Base-by-base conservation (phyloP, 2,329 filamentous ascomycete species). In the Cordyceps militaris region DNA sequence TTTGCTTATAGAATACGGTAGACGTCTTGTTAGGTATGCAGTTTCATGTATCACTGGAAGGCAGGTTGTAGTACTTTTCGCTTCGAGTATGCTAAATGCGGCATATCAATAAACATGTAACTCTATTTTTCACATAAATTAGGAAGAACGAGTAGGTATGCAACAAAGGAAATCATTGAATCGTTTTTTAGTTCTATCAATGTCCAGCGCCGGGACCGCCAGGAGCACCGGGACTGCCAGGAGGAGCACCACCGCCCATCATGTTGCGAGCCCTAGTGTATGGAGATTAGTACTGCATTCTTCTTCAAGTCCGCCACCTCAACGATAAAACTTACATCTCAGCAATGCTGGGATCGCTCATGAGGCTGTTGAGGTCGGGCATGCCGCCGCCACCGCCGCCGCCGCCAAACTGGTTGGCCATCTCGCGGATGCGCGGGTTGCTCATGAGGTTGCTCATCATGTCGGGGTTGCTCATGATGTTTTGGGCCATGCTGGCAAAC, bases 401-500 rank as follows among this genome's bases (percentile, higher is more conserved):
- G 56, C 79, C 77, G 61, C 82, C 84, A 69, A 96, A 91, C 65
- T 82, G 83, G 68, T 88, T 85, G 47, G 91, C 91, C 91, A 97
- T 93, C 69, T 95, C 85, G 58, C 89, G 82, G 61, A 97, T 76
- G 61, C 86, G 83, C 3, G 94, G 94, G 78, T 99, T 97, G 79
- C 79, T 91, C 92, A 99, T 96, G 59, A 99, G 75, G 71, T 91
- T 94, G 70, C 79, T 82, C 84, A 97, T 88, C 78, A 92, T 85
- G 10, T 96, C 89, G 0, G 94, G 94, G 76, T 99, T 97, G 75
- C 85, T 90, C 94, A 97, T 97, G 57, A 99, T 75, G 73, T 90
- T 96, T 78, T 97, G 91, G 4, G 94, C 94, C 91, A 97, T 97
- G 76, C 83, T 89, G 52, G 91, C 85, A 76, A 99, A 96, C 94